phyloP scores from a whole-genome alignment of 2,329 filamentous ascomycete genomes.

The Paraphoma chrysanthemicola region DNA sequence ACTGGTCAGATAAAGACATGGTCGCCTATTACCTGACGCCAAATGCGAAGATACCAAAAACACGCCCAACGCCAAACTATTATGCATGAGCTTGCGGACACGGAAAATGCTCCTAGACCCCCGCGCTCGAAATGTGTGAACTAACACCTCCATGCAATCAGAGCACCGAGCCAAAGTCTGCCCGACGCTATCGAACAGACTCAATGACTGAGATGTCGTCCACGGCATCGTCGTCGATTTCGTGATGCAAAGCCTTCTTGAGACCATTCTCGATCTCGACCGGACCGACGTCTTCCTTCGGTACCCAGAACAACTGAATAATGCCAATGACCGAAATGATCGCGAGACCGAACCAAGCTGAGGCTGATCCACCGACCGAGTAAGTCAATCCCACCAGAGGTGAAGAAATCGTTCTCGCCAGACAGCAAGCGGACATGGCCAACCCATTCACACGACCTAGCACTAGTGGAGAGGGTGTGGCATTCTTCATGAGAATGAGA shows the following conservation, averaged over 20 bases:
- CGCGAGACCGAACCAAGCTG: constrained; percentile 67
- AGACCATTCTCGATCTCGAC: constrained; percentile 42
- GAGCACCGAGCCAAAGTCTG: neutral
- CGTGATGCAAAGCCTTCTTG: constrained; percentile 34
- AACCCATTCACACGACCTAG: constrained; percentile 76
- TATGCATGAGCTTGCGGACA: constrained; percentile 16
- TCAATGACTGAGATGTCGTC: constrained; percentile 36
- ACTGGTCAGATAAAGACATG: neutral
- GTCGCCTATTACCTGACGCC: constrained; percentile 14
- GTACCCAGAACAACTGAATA: constrained; percentile 63
- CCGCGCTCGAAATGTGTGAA: neutral
- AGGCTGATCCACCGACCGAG: constrained; percentile 64
- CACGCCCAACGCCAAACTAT: constrained; percentile 24
- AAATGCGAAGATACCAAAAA: constrained; percentile 2
- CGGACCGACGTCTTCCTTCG: constrained; percentile 52
- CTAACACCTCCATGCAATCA: neutral
- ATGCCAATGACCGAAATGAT: constrained; percentile 63
- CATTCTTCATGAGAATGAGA: constrained; percentile 78
- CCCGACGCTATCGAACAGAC: constrained; percentile 27
- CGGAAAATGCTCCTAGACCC: neutral
- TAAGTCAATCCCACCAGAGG: constrained; percentile 73
- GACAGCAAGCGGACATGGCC: constrained; percentile 68
- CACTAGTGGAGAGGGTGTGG: constrained; percentile 66
- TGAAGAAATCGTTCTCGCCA: constrained; percentile 73
- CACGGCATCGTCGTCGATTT: constrained; percentile 31